Evolutionary conservation across 192 early-diverging fungal species (phyloP).

Genomic region (Phlyctochytrium bullatum): DNA sequence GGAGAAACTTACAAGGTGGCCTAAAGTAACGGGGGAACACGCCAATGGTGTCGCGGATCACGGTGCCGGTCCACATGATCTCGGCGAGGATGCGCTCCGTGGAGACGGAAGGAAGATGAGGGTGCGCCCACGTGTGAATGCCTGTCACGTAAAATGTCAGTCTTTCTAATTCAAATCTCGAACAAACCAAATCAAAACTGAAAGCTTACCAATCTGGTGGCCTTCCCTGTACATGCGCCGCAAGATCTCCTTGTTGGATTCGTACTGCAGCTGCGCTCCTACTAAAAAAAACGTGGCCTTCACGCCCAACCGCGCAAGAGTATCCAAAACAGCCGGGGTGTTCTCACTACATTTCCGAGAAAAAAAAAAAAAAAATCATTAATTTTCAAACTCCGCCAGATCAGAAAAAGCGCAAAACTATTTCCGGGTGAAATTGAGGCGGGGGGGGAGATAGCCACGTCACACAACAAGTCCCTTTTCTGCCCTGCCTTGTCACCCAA

Average conservation of each 20-base stretch:
- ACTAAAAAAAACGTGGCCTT: conserved; percentile 75
- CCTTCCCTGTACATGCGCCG: conserved; percentile 49
- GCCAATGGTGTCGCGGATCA: conserved; percentile 49
- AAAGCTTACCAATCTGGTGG: conserved; percentile 69
- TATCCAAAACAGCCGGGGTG: conserved; percentile 53
- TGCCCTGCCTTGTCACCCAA: too few relatives aligned
- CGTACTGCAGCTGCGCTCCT: conserved; percentile 49
- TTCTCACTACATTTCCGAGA: too few relatives aligned
- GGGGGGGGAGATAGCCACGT: too few relatives aligned
- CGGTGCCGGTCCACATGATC: conserved; percentile 45
- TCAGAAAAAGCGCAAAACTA: too few relatives aligned
- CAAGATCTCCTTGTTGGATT: conserved; percentile 28
- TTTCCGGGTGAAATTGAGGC: too few relatives aligned
- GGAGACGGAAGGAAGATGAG: conserved; percentile 48
- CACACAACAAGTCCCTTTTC: too few relatives aligned
- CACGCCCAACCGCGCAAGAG: conserved; percentile 44
- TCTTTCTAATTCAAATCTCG: not conserved
- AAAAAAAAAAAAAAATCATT: too few relatives aligned
- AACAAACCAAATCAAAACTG: conserved; percentile 4
- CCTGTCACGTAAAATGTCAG: not conserved
- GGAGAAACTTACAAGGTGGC: conserved; percentile 43
- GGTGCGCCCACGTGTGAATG: conserved; percentile 66
- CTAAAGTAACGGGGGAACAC: conserved; percentile 57
- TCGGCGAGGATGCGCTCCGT: conserved; percentile 66
- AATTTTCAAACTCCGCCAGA: too few relatives aligned